Evolutionary conservation across 2,329 filamentous ascomycete species (phyloP).

Genomic region (Colletotrichum tamarilloi): DNA sequence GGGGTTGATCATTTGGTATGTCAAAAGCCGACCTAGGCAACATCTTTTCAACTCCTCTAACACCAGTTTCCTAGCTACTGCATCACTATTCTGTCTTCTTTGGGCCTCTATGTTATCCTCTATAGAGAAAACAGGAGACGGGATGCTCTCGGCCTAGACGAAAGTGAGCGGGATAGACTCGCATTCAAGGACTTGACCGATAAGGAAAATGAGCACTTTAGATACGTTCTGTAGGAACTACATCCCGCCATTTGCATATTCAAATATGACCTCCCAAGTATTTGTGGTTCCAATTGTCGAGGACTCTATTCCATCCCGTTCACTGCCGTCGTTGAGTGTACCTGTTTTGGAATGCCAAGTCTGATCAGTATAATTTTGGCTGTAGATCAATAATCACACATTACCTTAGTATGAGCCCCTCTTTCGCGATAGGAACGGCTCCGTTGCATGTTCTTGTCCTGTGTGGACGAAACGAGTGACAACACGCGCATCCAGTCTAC

Average conservation of each 20-base stretch:
- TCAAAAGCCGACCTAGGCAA: constrained; percentile 38
- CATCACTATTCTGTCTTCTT: constrained; percentile 71
- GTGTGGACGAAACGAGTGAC: neutral
- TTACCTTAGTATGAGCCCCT: too few species aligned
- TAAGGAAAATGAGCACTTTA: constrained; percentile 74
- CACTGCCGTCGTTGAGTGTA: too few species aligned
- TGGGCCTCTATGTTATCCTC: constrained; percentile 68
- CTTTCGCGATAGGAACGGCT: too few species aligned
- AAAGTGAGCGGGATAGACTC: constrained; percentile 70
- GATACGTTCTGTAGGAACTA: constrained; percentile 57
- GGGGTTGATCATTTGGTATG: constrained; percentile 75
- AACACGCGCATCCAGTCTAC: neutral
- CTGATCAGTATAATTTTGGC: too few species aligned
- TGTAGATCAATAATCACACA: too few species aligned
- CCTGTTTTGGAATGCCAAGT: too few species aligned
- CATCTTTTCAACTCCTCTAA: neutral
- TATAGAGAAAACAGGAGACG: constrained; percentile 67
- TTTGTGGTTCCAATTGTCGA: too few species aligned
- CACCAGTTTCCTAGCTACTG: neutral
- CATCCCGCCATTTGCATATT: too few species aligned
- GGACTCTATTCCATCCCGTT: too few species aligned
- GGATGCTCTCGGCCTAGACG: constrained; percentile 60
- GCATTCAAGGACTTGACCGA: constrained; percentile 78
- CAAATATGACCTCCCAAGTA: too few species aligned
- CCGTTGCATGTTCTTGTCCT: neutral